Evolutionary conservation across 2,329 filamentous ascomycete genomes (phyloP).

Genomic region (Fusarium chaquense): DNA sequence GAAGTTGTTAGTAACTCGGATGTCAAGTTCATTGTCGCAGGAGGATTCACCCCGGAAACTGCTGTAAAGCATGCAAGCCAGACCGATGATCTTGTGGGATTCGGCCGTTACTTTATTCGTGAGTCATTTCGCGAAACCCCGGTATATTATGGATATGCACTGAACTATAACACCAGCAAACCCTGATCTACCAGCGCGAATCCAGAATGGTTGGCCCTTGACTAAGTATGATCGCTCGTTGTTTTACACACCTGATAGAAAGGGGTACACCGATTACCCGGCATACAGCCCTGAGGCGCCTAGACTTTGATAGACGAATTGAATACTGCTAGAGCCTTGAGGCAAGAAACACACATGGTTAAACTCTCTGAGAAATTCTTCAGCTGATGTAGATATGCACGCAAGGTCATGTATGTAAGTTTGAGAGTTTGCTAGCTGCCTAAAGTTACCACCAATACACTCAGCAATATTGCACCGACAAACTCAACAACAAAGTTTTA

Average conservation of each 20-base stretch:
- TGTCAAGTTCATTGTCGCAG: constrained; percentile 50
- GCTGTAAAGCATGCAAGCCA: constrained; percentile 50
- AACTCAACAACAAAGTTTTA: neutral
- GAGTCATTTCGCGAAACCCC: neutral
- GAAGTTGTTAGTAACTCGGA: constrained; percentile 48
- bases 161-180: constrained; percentile 37
- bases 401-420: neutral
- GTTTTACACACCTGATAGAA: constrained; percentile 37
- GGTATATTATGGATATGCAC: neutral
- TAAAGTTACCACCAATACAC: neutral
- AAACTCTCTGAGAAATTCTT: neutral
- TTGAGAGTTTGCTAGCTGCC: neutral
- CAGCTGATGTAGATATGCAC: neutral
- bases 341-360: neutral
- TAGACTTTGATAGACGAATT: constrained; percentile 16
- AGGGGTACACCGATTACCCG: constrained; percentile 42
- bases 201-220: constrained; percentile 43
- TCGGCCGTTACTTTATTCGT: constrained; percentile 52
- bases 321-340: neutral
- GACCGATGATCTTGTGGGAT: constrained; percentile 52
- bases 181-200: constrained; percentile 43
- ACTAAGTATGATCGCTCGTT: constrained; percentile 39
- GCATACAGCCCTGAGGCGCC: constrained; percentile 25
- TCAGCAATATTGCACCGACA: neutral
- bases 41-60: constrained; percentile 49